Evolutionary conservation across 2,329 filamentous ascomycete genomes (phyloP), one percentile per base, ranked within the genome.

Genomic region (Pseudogymnoascus sp.): DNA sequence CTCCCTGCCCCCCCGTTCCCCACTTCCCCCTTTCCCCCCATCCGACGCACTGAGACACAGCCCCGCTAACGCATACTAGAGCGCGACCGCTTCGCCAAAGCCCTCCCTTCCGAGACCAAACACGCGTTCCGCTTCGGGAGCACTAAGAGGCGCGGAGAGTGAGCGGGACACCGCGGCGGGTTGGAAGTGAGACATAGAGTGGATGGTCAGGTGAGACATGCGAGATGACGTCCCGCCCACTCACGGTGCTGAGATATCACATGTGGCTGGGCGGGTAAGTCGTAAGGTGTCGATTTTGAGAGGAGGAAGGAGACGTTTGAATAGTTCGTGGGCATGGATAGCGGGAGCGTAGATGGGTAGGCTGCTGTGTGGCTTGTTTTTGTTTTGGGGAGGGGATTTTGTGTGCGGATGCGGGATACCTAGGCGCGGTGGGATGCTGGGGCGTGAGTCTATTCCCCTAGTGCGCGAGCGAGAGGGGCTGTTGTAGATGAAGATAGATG

Each of bases 31-130:
- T 35, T 35, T 36, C 15, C 21, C 33, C 33, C 29, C 33, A 2
- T 15, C n/a, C 36, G 36, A 39, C n/a, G 3, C 36, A n/a, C 48
- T 55, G 29, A 55, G 48, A 33, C 29, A 55, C 44, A 7, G 7
- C 42, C 42, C 48, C 33, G 17, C 58, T 59, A 38, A 41, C 58
- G 12, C 4, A 59, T 3, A n/a, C 25, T 2, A 59, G 58, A 59
- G 58, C 33, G 58, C 33, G 33, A 59, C 17, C 58, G 58, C 58
- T 59, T 59, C 36, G 58, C 58, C 33, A 59, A 59, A 59, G 33
- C 33, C 33, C 33, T 59, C 33, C 58, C 58, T 27, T 59, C 58
- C 36, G 58, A 59, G 58, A 59, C 33, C 17, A 59, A 38, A 36
- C 33, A 41, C 33, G 36, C 21, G 58, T 38, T 41, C 33, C 58